Percentiles rank a stretch among this genome's conserved stretches.
Conservation (phyloP, 116 monocot species). For the Posidonia oceanica region DNA sequence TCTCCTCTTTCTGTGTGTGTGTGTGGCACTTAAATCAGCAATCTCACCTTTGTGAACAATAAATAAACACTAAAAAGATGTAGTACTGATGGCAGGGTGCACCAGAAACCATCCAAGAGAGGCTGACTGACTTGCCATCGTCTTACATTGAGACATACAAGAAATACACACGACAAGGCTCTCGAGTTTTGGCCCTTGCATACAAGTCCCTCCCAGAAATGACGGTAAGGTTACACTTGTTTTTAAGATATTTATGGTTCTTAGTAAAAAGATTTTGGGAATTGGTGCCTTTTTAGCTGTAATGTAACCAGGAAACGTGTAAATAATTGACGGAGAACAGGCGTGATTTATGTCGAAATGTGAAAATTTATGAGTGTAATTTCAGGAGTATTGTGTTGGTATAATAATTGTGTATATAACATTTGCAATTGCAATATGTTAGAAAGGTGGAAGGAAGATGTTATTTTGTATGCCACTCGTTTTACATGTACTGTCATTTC, state of each 20-base stretch:
- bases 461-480: no score
- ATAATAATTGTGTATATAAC: no score
- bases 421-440: no score
- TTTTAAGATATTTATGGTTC: not conserved
- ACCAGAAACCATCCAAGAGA: slow-evolving; percentile 97
- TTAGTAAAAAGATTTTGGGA: not conserved
- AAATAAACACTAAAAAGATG: not conserved
- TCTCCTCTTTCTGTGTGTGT: no score
- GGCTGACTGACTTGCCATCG: slow-evolving; percentile 62
- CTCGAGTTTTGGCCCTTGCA: slow-evolving; percentile 92
- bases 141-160: slow-evolving; percentile 85
- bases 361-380: no score
- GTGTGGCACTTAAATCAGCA: not conserved
- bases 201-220: slow-evolving; percentile 90
- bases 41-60: not conserved
- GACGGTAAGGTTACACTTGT: slow-evolving; percentile 55
- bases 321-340: no score
- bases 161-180: slow-evolving; percentile 93
- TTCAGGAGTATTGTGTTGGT: no score
- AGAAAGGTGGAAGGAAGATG: no score
- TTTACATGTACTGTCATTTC: no score
- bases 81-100: slow-evolving; percentile 56
- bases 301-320: no score
- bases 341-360: no score
- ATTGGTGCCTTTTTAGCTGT: not conserved